These are phyloP conservation scores for Lactifluus echinatus DNA, from an alignment of 768 basidiomycete species.

Conservation along the genomic window DNA sequence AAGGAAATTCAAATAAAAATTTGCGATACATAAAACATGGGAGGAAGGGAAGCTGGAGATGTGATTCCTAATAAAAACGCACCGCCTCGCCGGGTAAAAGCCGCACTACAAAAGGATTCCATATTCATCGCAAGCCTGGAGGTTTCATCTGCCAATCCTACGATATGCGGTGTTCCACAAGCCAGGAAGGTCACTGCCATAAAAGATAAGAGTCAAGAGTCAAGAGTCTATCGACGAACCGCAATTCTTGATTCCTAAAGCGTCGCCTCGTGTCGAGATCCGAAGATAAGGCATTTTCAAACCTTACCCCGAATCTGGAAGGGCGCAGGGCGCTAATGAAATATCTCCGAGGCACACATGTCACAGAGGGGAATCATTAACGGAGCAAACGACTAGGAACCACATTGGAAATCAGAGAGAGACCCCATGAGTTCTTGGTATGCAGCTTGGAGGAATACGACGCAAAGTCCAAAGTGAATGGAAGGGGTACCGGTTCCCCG, in stretches of 20 bases:
- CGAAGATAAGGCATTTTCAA: background rate
- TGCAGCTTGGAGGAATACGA: background rate
- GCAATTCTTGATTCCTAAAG: background rate
- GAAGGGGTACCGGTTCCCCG: too few relatives aligned
- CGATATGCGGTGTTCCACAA: background rate
- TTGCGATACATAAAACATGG: background rate
- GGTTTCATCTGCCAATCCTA: background rate
- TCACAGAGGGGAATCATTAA: background rate
- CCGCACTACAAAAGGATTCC: background rate
- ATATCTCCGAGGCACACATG: background rate
- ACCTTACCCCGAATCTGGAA: background rate
- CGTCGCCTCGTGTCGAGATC: background rate
- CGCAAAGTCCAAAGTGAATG: background rate
- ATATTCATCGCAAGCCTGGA: background rate
- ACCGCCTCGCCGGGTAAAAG: background rate
- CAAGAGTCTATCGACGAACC: too few relatives aligned
- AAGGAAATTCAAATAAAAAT: background rate
- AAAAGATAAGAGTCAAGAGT: background rate
- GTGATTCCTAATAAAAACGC: background rate
- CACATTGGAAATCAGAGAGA: background rate
- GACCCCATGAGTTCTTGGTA: background rate
- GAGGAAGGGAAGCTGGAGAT: background rate
- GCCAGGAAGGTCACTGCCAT: background rate
- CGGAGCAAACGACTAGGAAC: background rate
- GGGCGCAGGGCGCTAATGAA: background rate